Percentiles rank a stretch among this genome's conserved stretches.
phyloP scores from a whole-genome alignment of 2,329 filamentous ascomycete species.

The Cordyceps cateniannulata region DNA sequence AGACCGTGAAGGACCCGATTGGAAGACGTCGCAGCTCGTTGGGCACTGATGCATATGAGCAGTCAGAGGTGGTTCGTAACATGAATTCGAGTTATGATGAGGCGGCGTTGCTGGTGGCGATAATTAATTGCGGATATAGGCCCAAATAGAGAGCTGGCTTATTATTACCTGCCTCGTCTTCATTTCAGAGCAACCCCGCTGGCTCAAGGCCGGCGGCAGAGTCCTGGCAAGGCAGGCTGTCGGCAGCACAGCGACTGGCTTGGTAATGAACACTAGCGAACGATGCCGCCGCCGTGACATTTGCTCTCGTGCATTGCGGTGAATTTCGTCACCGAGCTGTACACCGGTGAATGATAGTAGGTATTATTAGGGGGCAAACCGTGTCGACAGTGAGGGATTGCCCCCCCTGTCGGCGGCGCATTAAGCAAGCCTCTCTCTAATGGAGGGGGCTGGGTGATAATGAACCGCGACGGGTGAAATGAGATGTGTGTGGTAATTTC shows the following conservation, averaged over 20 bases:
- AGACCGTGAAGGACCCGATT: background rate
- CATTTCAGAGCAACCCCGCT: background rate
- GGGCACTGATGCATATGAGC: background rate
- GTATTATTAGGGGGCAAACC: background rate
- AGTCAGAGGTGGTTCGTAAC: background rate
- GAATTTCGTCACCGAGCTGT: background rate
- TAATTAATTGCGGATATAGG: background rate
- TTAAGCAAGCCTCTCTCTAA: background rate
- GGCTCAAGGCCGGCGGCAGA: background rate
- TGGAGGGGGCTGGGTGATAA: background rate
- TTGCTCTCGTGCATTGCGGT: background rate
- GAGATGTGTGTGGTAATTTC: conserved; percentile 4
- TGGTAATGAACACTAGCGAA: background rate
- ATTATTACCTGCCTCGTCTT: background rate
- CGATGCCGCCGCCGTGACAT: background rate
- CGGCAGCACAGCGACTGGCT: background rate
- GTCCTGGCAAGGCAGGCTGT: background rate
- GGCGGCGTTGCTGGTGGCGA: background rate
- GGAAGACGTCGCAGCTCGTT: background rate
- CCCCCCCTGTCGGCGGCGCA: conserved; percentile 2
- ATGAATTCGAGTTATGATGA: background rate
- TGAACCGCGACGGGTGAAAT: background rate
- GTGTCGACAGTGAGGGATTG: background rate
- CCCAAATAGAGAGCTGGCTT: background rate
- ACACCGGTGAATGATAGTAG: background rate